Evolutionary conservation across 169 alveolate species (phyloP).

Genomic region (Cryptosporidium muris): DNA sequence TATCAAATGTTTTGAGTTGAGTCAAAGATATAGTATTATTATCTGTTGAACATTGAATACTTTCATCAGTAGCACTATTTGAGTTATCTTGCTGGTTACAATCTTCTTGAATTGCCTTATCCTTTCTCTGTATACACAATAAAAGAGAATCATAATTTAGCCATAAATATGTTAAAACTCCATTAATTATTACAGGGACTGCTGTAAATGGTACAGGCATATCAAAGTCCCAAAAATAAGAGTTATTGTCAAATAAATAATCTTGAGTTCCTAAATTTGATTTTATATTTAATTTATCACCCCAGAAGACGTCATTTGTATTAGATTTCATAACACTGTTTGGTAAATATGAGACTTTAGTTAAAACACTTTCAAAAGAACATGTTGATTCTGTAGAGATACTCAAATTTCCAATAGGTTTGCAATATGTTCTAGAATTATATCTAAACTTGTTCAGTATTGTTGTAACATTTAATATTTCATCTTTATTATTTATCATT

Average conservation of each 20-base stretch:
- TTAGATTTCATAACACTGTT: constrained; percentile 44
- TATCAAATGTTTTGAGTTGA: constrained; percentile 9
- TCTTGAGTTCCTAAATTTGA: constrained; percentile 15
- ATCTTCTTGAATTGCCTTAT: constrained; percentile 19
- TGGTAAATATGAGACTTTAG: constrained; percentile 18
- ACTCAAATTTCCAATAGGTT: constrained; percentile 3
- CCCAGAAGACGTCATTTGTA: constrained; percentile 67
- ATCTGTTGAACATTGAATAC: not conserved
- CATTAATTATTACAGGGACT: constrained; percentile 34
- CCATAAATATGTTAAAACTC: constrained; percentile 56
- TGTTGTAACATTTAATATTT: constrained; percentile 38
- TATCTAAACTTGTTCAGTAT: constrained; percentile 31
- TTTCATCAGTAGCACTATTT: not conserved
- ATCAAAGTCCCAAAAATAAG: constrained; percentile 62
- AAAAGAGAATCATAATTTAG: constrained; percentile 46
- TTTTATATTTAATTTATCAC: constrained; percentile 20
- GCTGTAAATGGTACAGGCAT: constrained; percentile 70
- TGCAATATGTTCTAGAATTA: constrained; percentile 10
- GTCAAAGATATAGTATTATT: not conserved
- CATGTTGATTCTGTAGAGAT: constrained; percentile 38
- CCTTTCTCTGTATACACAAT: constrained; percentile 56
- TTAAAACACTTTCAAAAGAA: not conserved
- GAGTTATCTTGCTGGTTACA: not conserved
- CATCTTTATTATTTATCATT: constrained; percentile 33
- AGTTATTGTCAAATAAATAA: not conserved